Conservation (phyloP, 2,329 filamentous ascomycete genomes). For the Cladobotryum mycophilum region DNA sequence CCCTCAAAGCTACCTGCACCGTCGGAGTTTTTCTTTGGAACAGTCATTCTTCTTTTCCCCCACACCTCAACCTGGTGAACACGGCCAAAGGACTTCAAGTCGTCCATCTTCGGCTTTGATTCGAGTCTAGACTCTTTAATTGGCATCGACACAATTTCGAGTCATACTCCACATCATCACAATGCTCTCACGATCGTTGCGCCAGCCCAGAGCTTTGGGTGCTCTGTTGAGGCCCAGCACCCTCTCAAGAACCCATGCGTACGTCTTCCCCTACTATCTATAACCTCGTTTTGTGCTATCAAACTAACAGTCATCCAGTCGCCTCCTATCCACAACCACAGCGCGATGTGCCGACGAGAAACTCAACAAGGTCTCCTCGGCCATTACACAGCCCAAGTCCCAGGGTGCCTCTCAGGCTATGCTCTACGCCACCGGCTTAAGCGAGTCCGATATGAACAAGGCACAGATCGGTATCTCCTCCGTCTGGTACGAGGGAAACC, state of each 20-base stretch:
- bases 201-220: constrained; percentile 11
- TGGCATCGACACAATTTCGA: not conserved
- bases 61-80: too few relatives aligned
- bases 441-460: constrained; percentile 85
- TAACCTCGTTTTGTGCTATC: not conserved
- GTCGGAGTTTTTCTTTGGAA: not conserved
- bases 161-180: constrained; percentile 1
- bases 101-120: too few relatives aligned
- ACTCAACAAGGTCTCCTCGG: constrained; percentile 77
- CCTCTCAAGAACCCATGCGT: constrained; percentile 14
- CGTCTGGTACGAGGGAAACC: constrained; percentile 97
- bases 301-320: constrained; percentile 28
- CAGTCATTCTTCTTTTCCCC: too few relatives aligned
- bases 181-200: constrained; percentile 17
- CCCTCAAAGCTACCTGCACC: constrained; percentile 13
- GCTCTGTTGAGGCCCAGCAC: constrained; percentile 13
- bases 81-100: too few relatives aligned
- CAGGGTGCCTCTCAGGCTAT: constrained; percentile 98
- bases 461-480: constrained; percentile 96
- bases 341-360: constrained; percentile 43
- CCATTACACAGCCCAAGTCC: constrained; percentile 94
- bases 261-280: constrained; percentile 1
- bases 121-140: too few relatives aligned
- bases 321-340: constrained; percentile 45
- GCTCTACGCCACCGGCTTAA: constrained; percentile 91